Conservation (phyloP, 2,329 filamentous ascomycete species). For the Neonectria magnoliae region DNA sequence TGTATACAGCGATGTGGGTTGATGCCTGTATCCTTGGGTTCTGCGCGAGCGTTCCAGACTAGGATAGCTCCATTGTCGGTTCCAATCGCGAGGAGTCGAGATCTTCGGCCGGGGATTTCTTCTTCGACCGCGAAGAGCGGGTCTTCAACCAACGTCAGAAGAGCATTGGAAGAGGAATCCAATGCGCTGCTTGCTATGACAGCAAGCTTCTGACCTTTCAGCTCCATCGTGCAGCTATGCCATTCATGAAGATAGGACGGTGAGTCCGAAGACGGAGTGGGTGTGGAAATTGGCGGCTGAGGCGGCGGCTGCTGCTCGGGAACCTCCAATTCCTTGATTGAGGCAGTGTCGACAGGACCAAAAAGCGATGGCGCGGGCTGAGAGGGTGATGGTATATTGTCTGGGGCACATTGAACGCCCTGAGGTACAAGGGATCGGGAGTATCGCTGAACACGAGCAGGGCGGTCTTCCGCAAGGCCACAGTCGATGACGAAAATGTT, state of each 20-base stretch:
- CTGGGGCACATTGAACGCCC: constrained; percentile 16
- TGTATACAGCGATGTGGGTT: constrained; percentile 82
- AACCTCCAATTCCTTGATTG: constrained; percentile 13
- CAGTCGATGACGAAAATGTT: constrained; percentile 78
- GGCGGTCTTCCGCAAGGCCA: constrained; percentile 70
- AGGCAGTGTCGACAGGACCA: constrained; percentile 29
- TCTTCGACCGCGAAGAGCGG: constrained; percentile 62
- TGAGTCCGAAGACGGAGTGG: constrained; percentile 30
- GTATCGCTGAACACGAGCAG: constrained; percentile 56
- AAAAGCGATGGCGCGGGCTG: constrained; percentile 44
- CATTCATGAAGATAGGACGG: constrained; percentile 44
- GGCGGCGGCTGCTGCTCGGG: constrained; percentile 37
- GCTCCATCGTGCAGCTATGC: constrained; percentile 45
- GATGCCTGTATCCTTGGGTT: constrained; percentile 57
- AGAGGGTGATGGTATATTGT: constrained; percentile 14
- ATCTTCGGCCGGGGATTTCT: constrained; percentile 86
- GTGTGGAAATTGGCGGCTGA: constrained; percentile 36
- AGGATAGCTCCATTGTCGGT: constrained; percentile 81
- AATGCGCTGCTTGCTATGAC: constrained; percentile 76
- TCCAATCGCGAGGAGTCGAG: constrained; percentile 82
- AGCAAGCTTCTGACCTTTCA: constrained; percentile 67
- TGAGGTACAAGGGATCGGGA: constrained; percentile 46
- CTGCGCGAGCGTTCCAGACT: constrained; percentile 85
- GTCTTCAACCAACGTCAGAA: constrained; percentile 80
- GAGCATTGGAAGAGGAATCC: constrained; percentile 79